Evolutionary conservation across 2,329 filamentous ascomycete species (phyloP).

Genomic region (Trichophyton simii): DNA sequence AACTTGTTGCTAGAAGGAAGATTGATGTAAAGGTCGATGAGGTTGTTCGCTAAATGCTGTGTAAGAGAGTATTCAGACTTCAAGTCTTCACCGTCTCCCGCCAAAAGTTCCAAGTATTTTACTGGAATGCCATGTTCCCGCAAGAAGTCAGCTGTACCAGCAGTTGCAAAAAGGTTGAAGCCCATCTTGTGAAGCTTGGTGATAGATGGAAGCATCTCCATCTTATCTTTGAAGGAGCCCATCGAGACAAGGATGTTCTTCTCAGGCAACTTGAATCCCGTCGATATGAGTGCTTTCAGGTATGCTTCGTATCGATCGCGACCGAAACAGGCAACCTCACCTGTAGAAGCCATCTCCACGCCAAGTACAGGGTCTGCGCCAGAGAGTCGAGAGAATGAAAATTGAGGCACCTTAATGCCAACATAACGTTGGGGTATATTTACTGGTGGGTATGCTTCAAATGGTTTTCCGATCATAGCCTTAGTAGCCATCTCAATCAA

Average conservation of each 20-base stretch:
- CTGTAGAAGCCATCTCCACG: constrained; percentile 98
- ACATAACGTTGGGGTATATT: constrained; percentile 70
- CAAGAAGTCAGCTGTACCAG: constrained; percentile 91
- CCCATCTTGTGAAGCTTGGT: constrained; percentile 79
- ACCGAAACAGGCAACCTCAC: constrained; percentile 94
- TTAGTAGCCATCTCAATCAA: constrained; percentile 98
- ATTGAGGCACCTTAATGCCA: constrained; percentile 95
- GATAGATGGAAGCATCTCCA: constrained; percentile 90
- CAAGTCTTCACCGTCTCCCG: constrained; percentile 65
- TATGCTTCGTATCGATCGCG: constrained; percentile 95
- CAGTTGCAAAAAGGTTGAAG: constrained; percentile 91
- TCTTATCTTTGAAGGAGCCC: constrained; percentile 94
- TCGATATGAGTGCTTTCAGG: constrained; percentile 87
- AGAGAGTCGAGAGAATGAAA: constrained; percentile 94
- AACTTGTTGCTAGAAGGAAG: constrained; percentile 97
- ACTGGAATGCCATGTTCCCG: constrained; percentile 85
- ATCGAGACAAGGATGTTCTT: constrained; percentile 93
- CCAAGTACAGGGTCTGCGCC: constrained; percentile 92
- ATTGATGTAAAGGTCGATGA: constrained; percentile 98
- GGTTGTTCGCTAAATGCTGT: constrained; percentile 91
- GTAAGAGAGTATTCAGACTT: constrained; percentile 95
- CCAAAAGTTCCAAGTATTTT: constrained; percentile 83
- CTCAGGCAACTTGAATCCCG: constrained; percentile 90
- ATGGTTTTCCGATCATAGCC: constrained; percentile 77
- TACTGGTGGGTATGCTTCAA: constrained; percentile 67